Conservation (phyloP, 148 eudicot species). For the Vaccinium macrocarpon region DNA sequence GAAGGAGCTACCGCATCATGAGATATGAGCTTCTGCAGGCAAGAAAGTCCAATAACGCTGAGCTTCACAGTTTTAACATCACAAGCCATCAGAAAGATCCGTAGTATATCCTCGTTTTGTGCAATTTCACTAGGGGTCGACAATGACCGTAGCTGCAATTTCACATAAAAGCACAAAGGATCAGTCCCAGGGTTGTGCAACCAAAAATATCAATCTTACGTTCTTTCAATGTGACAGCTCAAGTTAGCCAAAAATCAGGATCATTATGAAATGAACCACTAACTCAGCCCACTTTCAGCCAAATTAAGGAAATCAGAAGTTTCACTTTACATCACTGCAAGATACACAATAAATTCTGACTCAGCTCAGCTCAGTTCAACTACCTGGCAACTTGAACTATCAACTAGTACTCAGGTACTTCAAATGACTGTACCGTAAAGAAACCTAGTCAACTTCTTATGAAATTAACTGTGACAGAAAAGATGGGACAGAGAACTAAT, state of each 20-base stretch:
- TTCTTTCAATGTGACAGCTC: background rate
- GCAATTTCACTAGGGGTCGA: conserved; percentile 92
- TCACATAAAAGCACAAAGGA: conserved; percentile 3
- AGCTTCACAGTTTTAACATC: conserved; percentile 80
- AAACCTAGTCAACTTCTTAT: background rate
- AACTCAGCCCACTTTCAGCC: conserved; percentile 2
- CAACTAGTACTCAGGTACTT: background rate
- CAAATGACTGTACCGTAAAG: background rate
- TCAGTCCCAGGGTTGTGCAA: background rate
- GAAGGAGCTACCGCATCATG: conserved; percentile 93
- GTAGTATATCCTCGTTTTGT: conserved; percentile 81
- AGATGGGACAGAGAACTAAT: too few species aligned
- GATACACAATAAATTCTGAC: background rate
- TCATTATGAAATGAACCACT: background rate
- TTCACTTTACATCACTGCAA: background rate
- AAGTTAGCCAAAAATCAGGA: conserved; percentile 5
- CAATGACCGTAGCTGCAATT: conserved; percentile 85
- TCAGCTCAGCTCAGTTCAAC: background rate
- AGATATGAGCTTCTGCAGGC: conserved; percentile 92
- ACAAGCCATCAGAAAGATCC: conserved; percentile 97
- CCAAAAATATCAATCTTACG: background rate
- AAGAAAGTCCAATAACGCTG: conserved; percentile 94
- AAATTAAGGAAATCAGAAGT: background rate
- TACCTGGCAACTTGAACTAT: background rate
- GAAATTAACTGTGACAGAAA: background rate